Evolutionary conservation across 371 early-diverging fungal species (phyloP).

Genomic region (Blastocladiella emersonii): DNA sequence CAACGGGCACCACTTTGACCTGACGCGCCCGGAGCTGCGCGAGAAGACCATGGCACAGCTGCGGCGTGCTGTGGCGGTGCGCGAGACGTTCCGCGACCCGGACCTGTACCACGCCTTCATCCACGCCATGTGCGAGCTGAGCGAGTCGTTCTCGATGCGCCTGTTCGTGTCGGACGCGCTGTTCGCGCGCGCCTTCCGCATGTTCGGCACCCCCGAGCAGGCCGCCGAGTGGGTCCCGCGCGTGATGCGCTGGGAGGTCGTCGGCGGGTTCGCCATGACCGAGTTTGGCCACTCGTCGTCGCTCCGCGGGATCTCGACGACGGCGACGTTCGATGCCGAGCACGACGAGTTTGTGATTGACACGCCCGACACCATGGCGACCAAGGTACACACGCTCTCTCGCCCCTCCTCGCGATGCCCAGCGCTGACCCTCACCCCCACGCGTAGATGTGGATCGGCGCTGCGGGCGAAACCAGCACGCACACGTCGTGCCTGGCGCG

Average conservation of each 20-base stretch:
- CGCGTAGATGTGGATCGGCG: conserved; percentile 40
- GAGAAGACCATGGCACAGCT: conserved; percentile 49
- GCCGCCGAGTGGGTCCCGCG: conserved; percentile 34
- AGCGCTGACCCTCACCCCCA: no score
- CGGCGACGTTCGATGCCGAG: conserved; percentile 26
- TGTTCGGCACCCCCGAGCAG: conserved; percentile 46
- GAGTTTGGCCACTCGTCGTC: conserved; percentile 29
- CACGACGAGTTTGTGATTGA: conserved; percentile 24
- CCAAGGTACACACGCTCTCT: no score
- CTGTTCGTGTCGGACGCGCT: conserved; percentile 42
- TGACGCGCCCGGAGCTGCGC: conserved; percentile 37
- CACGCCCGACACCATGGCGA: conserved; percentile 23
- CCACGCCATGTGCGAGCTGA: conserved; percentile 26
- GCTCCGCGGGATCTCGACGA: conserved; percentile 24
- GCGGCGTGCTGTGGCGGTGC: conserved; percentile 23
- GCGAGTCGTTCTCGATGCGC: conserved; percentile 46
- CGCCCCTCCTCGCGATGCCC: no score
- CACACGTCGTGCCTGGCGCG: neutral
- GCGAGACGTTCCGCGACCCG: conserved; percentile 18
- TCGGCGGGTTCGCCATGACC: conserved; percentile 51
- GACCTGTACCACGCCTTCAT: conserved; percentile 16
- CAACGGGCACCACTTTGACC: conserved; percentile 39
- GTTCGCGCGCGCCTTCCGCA: conserved; percentile 36
- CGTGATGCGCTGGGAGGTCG: conserved; percentile 31
- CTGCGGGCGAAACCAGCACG: conserved; percentile 26